A percentile compares a stretch with the other conserved stretches of the same genome.
phyloP scores from a whole-genome alignment of 768 basidiomycete species.

The Pholiota molesta region DNA sequence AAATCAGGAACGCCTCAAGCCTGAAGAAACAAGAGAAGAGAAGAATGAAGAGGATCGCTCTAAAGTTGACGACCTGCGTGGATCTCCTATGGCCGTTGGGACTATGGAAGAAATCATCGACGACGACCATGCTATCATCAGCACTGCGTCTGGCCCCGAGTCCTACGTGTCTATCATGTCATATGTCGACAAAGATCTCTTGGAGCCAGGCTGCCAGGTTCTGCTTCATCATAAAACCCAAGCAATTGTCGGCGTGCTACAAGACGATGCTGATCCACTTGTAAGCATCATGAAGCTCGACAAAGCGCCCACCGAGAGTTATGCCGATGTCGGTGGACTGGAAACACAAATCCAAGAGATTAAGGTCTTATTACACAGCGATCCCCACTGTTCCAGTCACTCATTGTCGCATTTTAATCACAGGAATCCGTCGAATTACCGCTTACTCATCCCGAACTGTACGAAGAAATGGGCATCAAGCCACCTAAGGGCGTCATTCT shows the following conservation, averaged over 20 bases:
- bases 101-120: constrained; percentile 97
- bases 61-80: constrained; percentile 91
- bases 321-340: constrained; percentile 97
- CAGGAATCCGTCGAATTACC: constrained; percentile 98
- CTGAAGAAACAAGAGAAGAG: constrained; percentile 86
- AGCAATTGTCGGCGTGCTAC: constrained; percentile 91
- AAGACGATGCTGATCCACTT: constrained; percentile 94
- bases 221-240: constrained; percentile 96
- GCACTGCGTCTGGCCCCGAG: constrained; percentile 92
- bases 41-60: constrained; percentile 95
- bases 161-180: constrained; percentile 98
- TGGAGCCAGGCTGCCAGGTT: constrained; percentile 96
- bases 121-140: constrained; percentile 99
- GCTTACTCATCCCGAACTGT: constrained; percentile 95
- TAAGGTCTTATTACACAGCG: constrained; percentile 57
- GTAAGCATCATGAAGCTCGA: constrained; percentile 99
- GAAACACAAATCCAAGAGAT: constrained; percentile 99
- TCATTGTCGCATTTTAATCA: constrained; percentile 4
- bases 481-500: constrained; percentile 99
- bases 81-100: constrained; percentile 97
- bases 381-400: not conserved
- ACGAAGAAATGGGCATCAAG: constrained; percentile 99
- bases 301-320: constrained; percentile 98
- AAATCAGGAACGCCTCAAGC: constrained; percentile 91
- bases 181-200: constrained; percentile 96